Evolutionary conservation across 2,329 filamentous ascomycete species (phyloP).

Genomic region (Verticillium dahliae): DNA sequence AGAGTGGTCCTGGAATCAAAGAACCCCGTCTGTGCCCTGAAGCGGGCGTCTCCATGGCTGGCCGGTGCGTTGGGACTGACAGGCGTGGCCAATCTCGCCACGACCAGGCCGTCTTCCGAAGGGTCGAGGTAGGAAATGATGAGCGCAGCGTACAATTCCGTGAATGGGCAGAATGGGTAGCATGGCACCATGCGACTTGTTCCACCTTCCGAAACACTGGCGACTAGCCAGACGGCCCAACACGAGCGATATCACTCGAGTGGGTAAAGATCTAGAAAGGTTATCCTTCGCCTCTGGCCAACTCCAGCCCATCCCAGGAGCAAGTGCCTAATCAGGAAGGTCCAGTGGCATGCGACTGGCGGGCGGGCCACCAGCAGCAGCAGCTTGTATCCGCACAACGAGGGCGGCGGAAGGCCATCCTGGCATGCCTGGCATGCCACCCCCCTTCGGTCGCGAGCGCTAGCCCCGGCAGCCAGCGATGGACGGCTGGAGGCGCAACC

Average conservation of each 20-base stretch:
- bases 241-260: constrained; percentile 2
- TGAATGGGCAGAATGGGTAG: not conserved
- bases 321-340: constrained; percentile 11
- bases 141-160: not conserved
- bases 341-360: constrained; percentile 4
- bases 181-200: not conserved
- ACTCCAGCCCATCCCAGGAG: constrained; percentile 5
- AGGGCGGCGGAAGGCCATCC: not conserved
- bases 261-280: constrained; percentile 2
- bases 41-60: not conserved
- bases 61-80: not conserved
- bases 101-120: not conserved
- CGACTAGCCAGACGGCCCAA: not conserved
- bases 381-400: not conserved
- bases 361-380: not conserved
- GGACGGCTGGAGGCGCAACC: not conserved
- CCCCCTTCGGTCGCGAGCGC: not conserved
- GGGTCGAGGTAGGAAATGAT: not conserved
- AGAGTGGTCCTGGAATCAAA: not conserved
- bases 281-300: not conserved
- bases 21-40: not conserved
- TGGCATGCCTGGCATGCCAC: not conserved
- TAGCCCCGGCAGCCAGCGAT: not conserved
- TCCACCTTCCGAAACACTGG: not conserved
- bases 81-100: not conserved